Evolutionary conservation across 306 rosid species (phyloP).

Genomic region (Psophocarpus tetragonolobus): DNA sequence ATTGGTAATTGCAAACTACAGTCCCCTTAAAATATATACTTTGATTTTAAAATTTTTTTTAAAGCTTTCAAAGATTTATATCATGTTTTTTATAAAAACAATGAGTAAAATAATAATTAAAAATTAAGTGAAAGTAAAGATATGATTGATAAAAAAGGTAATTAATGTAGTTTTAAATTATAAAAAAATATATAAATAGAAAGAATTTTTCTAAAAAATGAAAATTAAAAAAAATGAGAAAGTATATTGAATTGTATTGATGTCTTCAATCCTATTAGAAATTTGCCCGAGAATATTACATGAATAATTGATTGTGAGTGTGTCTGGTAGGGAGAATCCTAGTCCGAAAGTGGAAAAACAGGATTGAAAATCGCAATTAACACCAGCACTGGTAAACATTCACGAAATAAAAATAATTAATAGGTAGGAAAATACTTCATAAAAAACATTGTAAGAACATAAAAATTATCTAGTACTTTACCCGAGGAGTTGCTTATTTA

Average conservation of each 20-base stretch:
- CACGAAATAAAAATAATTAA: neutral
- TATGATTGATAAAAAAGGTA: too few relatives aligned
- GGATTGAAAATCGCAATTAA: neutral
- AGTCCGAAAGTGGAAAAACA: neutral
- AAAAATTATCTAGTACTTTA: neutral
- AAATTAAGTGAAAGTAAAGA: too few relatives aligned
- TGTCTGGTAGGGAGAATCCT: neutral
- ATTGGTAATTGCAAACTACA: too few relatives aligned
- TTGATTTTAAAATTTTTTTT: too few relatives aligned
- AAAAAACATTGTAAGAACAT: neutral
- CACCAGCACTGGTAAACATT: neutral
- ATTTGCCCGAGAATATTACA: neutral
- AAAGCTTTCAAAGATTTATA: too few relatives aligned
- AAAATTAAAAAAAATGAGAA: too few relatives aligned
- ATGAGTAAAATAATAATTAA: too few relatives aligned
- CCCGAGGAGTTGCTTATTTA: neutral
- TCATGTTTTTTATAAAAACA: too few relatives aligned
- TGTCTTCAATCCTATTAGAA: neutral
- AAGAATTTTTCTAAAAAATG: too few relatives aligned
- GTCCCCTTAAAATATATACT: too few relatives aligned
- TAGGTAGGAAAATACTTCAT: neutral
- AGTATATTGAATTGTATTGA: neutral
- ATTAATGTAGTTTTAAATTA: too few relatives aligned
- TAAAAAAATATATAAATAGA: too few relatives aligned
- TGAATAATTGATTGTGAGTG: neutral